Percentiles rank a stretch among this genome's conserved stretches.
phyloP scores from a whole-genome alignment of 345 rosid species.

The Hibiscus mutabilis region DNA sequence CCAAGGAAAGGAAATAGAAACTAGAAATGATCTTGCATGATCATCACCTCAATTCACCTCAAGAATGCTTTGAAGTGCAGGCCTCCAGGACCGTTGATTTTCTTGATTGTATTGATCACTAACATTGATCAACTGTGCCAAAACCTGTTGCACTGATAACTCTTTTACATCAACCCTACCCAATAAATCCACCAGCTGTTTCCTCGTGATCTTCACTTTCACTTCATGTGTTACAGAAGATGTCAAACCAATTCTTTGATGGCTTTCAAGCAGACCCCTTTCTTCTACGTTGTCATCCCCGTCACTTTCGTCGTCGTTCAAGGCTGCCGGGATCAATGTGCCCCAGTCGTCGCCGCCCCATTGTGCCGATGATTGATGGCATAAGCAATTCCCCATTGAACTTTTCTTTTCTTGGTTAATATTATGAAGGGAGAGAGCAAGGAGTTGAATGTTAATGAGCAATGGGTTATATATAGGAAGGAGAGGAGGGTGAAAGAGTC shows the following conservation, averaged over 20 bases:
- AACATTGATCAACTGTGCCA: constrained; percentile 26
- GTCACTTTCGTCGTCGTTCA: not conserved
- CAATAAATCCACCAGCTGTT: constrained; percentile 44
- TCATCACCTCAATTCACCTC: constrained; percentile 34
- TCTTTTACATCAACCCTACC: constrained; percentile 31
- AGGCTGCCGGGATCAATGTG: not conserved
- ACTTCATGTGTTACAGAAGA: constrained; percentile 19
- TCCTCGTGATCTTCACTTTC: constrained; percentile 52
- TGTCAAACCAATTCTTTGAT: not conserved
- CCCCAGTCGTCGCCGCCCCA: constrained; percentile 56
- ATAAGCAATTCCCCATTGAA: constrained; percentile 47
- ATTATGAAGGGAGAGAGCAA: not conserved
- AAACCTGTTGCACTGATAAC: constrained; percentile 34
- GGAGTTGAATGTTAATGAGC: not conserved
- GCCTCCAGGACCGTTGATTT: constrained; percentile 47
- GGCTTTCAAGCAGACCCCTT: constrained; percentile 12
- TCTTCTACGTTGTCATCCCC: not conserved
- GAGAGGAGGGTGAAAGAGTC: constrained; percentile 21
- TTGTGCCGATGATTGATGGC: constrained; percentile 29
- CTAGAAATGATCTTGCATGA: not conserved
- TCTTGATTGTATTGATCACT: constrained; percentile 11
- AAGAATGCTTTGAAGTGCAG: constrained; percentile 52
- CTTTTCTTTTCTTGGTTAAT: not conserved
- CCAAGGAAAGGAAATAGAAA: not conserved
- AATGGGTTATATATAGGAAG: not conserved